phyloP scores from a whole-genome alignment of 495 filamentous ascomycete genomes.

The Pyrenopolyporus hunteri region DNA sequence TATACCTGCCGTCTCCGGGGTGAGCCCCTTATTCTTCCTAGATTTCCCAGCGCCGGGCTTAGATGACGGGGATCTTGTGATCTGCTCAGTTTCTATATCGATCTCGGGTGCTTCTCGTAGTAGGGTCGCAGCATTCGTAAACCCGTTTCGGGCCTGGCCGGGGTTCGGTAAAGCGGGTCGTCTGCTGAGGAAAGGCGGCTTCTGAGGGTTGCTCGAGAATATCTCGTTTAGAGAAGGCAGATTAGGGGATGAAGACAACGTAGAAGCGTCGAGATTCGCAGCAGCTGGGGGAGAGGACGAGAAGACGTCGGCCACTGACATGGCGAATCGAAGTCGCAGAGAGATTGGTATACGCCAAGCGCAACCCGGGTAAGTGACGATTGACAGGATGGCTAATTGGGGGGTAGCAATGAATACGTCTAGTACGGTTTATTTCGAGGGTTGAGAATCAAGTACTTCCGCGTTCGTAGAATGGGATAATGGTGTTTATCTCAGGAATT shows the following conservation, averaged over 20 bases:
- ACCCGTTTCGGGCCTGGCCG: constrained; percentile 39
- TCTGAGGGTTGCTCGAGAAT: constrained; percentile 42
- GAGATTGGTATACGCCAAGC: constrained; percentile 46
- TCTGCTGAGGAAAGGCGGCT: constrained; percentile 41
- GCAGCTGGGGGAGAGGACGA: constrained; percentile 46
- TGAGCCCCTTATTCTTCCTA: constrained; percentile 15
- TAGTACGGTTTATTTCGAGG: neutral
- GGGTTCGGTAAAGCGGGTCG: constrained; percentile 45
- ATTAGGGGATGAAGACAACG: constrained; percentile 54
- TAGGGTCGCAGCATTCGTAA: constrained; percentile 51
- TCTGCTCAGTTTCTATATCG: constrained; percentile 39
- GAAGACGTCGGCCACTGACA: constrained; percentile 47
- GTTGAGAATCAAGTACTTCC: no score
- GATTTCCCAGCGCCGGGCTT: constrained; percentile 32
- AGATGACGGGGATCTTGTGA: constrained; percentile 29
- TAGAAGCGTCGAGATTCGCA: constrained; percentile 29
- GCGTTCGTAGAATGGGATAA: constrained; percentile 3
- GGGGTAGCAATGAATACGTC: neutral
- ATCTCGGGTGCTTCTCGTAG: constrained; percentile 41
- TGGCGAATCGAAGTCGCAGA: constrained; percentile 33
- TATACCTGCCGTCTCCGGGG: neutral
- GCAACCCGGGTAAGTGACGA: constrained; percentile 40
- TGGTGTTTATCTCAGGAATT: constrained; percentile 10
- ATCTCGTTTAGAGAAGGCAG: constrained; percentile 52
- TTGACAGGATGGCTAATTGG: constrained; percentile 36